These are phyloP conservation scores for Cicer cuneatum DNA, from an alignment of 306 rosid species.

Conservation along the genomic window DNA sequence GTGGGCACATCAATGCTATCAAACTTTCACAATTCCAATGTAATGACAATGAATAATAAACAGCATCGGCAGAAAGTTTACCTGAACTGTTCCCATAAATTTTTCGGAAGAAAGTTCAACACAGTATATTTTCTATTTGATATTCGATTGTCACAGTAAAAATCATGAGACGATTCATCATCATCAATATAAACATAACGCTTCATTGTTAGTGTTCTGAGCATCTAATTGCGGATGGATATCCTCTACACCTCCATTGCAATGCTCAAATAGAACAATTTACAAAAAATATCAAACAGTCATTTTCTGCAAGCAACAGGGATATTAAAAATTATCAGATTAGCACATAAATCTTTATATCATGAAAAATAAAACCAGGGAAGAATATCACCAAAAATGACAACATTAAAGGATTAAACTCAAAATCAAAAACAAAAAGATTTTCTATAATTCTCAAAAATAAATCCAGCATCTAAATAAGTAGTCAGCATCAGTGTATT, in stretches of 20 bases:
- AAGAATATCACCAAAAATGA: constrained; percentile 26
- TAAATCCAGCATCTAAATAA: constrained; percentile 13
- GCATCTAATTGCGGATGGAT: constrained; percentile 39
- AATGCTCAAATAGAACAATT: constrained; percentile 42
- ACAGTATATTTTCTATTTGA: constrained; percentile 89
- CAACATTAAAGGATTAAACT: constrained; percentile 32
- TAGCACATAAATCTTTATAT: constrained; percentile 14
- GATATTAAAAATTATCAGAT: constrained; percentile 4
- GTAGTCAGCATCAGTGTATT: constrained; percentile 7
- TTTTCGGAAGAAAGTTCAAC: constrained; percentile 90
- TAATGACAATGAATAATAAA: constrained; percentile 29
- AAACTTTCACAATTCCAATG: constrained; percentile 11
- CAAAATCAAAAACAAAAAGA: background rate
- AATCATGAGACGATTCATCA: constrained; percentile 65
- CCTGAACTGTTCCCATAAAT: constrained; percentile 99
- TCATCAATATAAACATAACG: constrained; percentile 85
- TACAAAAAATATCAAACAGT: constrained; percentile 21
- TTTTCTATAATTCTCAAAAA: constrained; percentile 1
- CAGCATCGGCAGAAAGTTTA: constrained; percentile 47
- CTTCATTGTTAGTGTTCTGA: constrained; percentile 72
- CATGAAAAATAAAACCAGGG: constrained; percentile 33
- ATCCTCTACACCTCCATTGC: constrained; percentile 46
- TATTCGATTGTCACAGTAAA: constrained; percentile 82
- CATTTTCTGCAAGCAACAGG: constrained; percentile 37
- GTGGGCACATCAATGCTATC: constrained; percentile 13